Conservation (phyloP, 495 filamentous ascomycete genomes). For the Penicillium roqueforti region DNA sequence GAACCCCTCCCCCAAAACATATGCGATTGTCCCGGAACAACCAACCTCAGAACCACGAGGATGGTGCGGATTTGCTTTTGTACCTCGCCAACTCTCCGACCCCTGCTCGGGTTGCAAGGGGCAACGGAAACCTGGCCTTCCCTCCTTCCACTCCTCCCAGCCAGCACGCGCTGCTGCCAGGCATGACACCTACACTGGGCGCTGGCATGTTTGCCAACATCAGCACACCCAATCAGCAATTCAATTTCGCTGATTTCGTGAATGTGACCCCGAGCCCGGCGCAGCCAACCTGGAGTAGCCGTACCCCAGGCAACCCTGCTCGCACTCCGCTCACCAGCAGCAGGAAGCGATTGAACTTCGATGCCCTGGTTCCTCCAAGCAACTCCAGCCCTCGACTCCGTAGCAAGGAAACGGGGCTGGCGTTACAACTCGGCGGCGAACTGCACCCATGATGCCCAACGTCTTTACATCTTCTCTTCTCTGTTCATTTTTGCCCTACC, state of each 20-base stretch:
- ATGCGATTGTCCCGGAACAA: constrained; percentile 45
- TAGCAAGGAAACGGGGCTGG: constrained; percentile 30
- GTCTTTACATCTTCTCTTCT: constrained; percentile 17
- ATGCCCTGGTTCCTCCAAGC: constrained; percentile 54
- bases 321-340: constrained; percentile 58
- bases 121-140: constrained; percentile 44
- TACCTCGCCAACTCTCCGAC: constrained; percentile 93
- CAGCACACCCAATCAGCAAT: constrained; percentile 60
- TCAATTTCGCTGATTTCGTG: constrained; percentile 96
- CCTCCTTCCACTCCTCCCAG: constrained; percentile 87
- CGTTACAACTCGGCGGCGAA: constrained; percentile 44
- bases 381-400: constrained; percentile 31
- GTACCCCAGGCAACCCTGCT: constrained; percentile 50
- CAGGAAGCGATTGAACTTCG: constrained; percentile 63
- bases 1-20: constrained; percentile 71
- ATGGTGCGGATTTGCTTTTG: constrained; percentile 85
- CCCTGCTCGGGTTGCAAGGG: constrained; percentile 54
- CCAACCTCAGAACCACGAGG: constrained; percentile 56
- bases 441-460: constrained; percentile 29
- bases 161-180: constrained; percentile 60
- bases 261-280: constrained; percentile 95
- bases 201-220: constrained; percentile 54
- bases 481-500: constrained; percentile 15
- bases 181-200: constrained; percentile 71
- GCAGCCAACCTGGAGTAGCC: constrained; percentile 70